phyloP scores from a whole-genome alignment of 2,329 filamentous ascomycete genomes.

The Shiraia sp. region DNA sequence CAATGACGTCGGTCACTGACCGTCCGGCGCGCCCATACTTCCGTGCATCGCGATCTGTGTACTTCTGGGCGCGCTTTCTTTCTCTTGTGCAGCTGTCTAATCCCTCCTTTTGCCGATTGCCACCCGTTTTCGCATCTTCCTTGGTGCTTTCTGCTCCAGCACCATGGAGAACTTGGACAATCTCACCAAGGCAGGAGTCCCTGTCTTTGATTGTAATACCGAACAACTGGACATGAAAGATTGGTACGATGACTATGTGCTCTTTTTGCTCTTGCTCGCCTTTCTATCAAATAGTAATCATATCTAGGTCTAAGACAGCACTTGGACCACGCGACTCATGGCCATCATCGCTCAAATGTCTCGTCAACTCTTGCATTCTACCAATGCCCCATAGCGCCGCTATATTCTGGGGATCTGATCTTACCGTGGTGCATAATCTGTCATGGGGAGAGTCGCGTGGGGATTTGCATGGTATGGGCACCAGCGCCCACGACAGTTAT shows the following conservation, averaged over 20 bases:
- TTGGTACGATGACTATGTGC: slow-evolving; percentile 21
- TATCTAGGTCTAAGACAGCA: slow-evolving; percentile 28
- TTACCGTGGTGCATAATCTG: slow-evolving; percentile 47
- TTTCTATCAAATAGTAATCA: slow-evolving; percentile 2
- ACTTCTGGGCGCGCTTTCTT: no score
- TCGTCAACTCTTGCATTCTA: slow-evolving; percentile 43
- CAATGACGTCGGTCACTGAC: no score
- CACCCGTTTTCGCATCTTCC: not conserved
- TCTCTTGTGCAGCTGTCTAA: not conserved
- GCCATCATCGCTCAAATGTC: slow-evolving; percentile 36
- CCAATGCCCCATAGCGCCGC: slow-evolving; percentile 48
- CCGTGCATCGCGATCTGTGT: no score
- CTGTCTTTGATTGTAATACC: slow-evolving; percentile 35
- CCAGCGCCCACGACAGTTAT: slow-evolving; percentile 36
- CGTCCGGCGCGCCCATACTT: no score
- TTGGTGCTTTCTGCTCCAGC: slow-evolving; percentile 5
- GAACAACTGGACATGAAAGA: slow-evolving; percentile 33
- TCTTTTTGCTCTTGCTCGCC: not conserved
- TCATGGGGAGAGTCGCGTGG: slow-evolving; percentile 46
- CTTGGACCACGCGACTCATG: slow-evolving; percentile 42
- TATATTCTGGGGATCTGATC: slow-evolving; percentile 48
- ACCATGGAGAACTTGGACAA: slow-evolving; percentile 40
- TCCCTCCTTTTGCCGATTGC: not conserved
- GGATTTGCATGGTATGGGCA: slow-evolving; percentile 41
- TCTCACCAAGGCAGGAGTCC: slow-evolving; percentile 33